Percentiles rank a stretch among this genome's conserved stretches.
These are phyloP conservation scores for Trichoderma atroviride DNA, from an alignment of 2,329 filamentous ascomycete genomes.

Conservation along the genomic window DNA sequence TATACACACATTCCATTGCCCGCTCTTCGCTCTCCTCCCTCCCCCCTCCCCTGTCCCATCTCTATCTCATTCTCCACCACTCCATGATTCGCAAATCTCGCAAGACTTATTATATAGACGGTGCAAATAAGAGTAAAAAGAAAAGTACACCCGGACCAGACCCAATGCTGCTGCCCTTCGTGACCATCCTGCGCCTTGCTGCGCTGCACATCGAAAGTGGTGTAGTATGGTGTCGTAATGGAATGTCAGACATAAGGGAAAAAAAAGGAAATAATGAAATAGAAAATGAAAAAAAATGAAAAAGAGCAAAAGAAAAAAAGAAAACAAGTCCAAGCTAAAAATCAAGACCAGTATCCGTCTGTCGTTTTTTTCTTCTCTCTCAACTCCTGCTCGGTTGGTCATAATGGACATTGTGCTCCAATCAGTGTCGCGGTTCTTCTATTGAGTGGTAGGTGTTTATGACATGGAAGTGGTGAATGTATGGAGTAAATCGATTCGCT, in stretches of 20 bases:
- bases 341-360: constrained; percentile 33
- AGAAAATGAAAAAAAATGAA: neutral
- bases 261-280: constrained; percentile 26
- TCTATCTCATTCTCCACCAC: constrained; percentile 20
- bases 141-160: constrained; percentile 38
- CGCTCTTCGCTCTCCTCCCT: neutral
- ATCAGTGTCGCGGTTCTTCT: constrained; percentile 32
- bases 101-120: constrained; percentile 33
- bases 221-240: constrained; percentile 42
- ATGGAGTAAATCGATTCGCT: constrained; percentile 23
- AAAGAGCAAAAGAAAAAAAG: constrained; percentile 26
- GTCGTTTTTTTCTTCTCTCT: constrained; percentile 21
- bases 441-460: constrained; percentile 31
- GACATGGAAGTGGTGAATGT: constrained; percentile 26
- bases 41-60: neutral
- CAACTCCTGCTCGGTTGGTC: constrained; percentile 30
- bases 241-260: constrained; percentile 40
- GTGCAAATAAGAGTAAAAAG: constrained; percentile 31
- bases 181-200: constrained; percentile 45
- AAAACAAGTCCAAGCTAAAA: constrained; percentile 28
- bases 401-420: constrained; percentile 31
- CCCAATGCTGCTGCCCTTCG: constrained; percentile 45
- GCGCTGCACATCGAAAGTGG: constrained; percentile 44
- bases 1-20: constrained; percentile 20
- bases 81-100: constrained; percentile 27